phyloP scores from a whole-genome alignment of 2,329 filamentous ascomycete genomes.

The Exophiala calicioides region DNA sequence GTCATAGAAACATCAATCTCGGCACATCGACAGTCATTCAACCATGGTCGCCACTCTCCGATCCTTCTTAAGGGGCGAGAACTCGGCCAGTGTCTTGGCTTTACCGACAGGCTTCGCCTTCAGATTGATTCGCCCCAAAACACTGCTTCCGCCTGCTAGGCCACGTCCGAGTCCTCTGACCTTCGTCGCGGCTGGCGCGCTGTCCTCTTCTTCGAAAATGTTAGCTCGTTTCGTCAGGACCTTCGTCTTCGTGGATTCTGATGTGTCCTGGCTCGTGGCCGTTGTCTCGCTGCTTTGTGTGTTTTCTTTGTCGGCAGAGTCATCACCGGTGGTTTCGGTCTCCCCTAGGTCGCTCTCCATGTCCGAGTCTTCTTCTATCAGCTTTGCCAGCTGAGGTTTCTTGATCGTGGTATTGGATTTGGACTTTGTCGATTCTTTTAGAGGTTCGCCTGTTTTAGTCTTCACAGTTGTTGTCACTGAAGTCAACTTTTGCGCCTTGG shows the following conservation, averaged over 20 bases:
- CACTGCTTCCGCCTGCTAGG: constrained; percentile 15
- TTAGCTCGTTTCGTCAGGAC: constrained; percentile 62
- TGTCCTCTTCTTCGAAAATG: constrained; percentile 72
- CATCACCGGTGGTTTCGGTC: background rate
- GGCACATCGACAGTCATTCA: background rate
- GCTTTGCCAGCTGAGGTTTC: constrained; percentile 31
- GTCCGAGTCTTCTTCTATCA: constrained; percentile 32
- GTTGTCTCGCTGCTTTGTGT: constrained; percentile 1
- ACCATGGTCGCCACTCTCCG: constrained; percentile 44
- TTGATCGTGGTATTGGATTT: constrained; percentile 38
- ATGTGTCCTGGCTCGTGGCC: constrained; percentile 30
- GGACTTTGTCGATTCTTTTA: constrained; percentile 44
- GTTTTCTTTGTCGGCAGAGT: constrained; percentile 20
- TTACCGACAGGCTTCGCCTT: constrained; percentile 23
- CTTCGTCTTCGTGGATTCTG: constrained; percentile 67
- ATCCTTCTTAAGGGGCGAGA: constrained; percentile 74
- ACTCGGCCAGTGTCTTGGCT: constrained; percentile 52
- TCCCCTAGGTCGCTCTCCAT: constrained; percentile 17
- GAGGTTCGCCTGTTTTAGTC: constrained; percentile 11
- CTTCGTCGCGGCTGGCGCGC: constrained; percentile 44
- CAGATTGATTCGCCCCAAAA: constrained; percentile 31
- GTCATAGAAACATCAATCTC: background rate
- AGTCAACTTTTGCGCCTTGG: constrained; percentile 15
- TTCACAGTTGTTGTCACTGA: constrained; percentile 5
- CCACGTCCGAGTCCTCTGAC: constrained; percentile 33